Percentiles rank a stretch among this genome's conserved stretches.
These are phyloP conservation scores for Teunomyces stri DNA, from an alignment of 805 yeast species.

Conservation along the genomic window DNA sequence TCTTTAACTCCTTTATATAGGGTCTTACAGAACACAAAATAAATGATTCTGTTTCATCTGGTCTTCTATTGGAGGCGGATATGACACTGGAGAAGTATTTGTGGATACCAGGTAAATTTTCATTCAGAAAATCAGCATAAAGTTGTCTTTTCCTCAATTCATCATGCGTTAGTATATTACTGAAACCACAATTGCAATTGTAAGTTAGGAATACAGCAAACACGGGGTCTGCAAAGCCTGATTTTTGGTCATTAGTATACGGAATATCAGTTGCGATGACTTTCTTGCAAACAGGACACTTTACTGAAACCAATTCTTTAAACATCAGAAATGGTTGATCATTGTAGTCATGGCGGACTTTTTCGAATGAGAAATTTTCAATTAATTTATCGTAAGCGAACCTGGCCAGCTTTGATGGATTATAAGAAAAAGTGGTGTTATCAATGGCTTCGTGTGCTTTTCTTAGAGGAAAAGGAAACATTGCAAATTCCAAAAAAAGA, in stretches of 20 bases:
- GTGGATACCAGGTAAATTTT: conserved; percentile 8
- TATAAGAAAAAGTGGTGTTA: conserved; percentile 11
- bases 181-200: conserved; percentile 15
- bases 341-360: neutral
- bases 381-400: neutral
- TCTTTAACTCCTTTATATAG: conserved; percentile 7
- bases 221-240: conserved; percentile 14
- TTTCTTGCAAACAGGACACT: conserved; percentile 14
- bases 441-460: conserved; percentile 9
- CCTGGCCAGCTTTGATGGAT: neutral
- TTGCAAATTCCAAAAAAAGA: conserved; percentile 14
- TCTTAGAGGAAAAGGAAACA: conserved; percentile 18
- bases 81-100: conserved; percentile 10
- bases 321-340: conserved; percentile 3
- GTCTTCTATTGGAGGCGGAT: neutral
- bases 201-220: conserved; percentile 5
- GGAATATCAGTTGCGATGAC: conserved; percentile 9
- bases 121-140: conserved; percentile 10
- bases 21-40: neutral
- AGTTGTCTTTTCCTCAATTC: conserved; percentile 20
- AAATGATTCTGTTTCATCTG: neutral
- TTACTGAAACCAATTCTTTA: conserved; percentile 8
- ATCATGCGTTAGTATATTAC: conserved; percentile 14
- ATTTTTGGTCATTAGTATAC: conserved; percentile 6
- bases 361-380: neutral